Base-by-base conservation (phyloP, 371 early-diverging fungal genomes). In the Circinella minor region DNA sequence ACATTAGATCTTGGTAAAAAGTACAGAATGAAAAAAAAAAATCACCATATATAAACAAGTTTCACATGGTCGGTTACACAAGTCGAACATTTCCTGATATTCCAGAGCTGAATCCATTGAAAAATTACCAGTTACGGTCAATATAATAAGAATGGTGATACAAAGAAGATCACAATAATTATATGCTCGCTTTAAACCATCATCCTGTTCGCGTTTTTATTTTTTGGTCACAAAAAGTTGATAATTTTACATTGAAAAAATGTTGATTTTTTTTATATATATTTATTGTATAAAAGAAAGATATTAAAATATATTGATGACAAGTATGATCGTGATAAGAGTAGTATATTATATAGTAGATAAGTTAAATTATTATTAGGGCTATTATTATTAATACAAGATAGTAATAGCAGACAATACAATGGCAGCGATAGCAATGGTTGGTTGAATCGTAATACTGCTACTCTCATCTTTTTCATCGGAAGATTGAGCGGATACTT, bases 401-500 rank as follows among this genome's bases (percentile, higher is more conserved):
- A 11, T 43, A 11, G 11, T 11, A 54, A 54, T 8, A 18, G 20
- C 54, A 13, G 54, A 15, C 15, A 54, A 54, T 3, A 54, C 15
- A 54, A 54, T 8, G 4, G 14, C 54, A 15, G 54, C 54, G 15
- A 54, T n/a, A 15, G 54, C 54, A 54, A 54, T 15, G 3, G 54
- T 54, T 13, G 54, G 54, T 1, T 15, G 54, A 54, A 15, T 54
- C 54, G 15, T 54, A 6, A 3, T 15, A 18, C 18, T 34, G 66
- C n/a, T 37, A 27, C 60, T 37, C 17, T 60, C 36, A 18, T 27
- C 3, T 43, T 43, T 43, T 43, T 34, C 59, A 43, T 71, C 48
- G 55, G 67, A 67, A 11, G 71, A 71, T 63, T 72, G 72, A 9
- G 68, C 72, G 13, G 68, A 65, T 6, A 68, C 61, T 59, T 34